phyloP scores from a whole-genome alignment of 2,329 filamentous ascomycete species.

The Fusarium sp. region DNA sequence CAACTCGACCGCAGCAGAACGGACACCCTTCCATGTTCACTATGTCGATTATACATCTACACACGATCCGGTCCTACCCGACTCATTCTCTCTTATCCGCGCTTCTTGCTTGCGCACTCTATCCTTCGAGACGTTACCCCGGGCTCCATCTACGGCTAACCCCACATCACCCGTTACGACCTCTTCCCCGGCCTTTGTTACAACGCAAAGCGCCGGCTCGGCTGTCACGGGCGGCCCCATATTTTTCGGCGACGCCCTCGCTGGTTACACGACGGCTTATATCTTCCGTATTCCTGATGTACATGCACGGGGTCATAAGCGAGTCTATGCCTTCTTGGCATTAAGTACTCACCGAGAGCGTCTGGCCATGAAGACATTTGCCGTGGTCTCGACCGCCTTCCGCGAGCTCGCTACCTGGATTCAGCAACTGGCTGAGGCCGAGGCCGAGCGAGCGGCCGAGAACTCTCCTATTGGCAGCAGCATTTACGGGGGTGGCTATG shows the following conservation, averaged over 20 bases:
- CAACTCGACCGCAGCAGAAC: conserved; percentile 60
- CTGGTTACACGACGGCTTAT: conserved; percentile 76
- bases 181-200: conserved; percentile 63
- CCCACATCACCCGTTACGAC: conserved; percentile 51
- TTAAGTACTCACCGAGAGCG: conserved; percentile 74
- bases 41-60: conserved; percentile 76
- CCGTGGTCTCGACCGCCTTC: conserved; percentile 70
- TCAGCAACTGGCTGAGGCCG: conserved; percentile 70
- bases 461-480: conserved; percentile 53
- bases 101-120: conserved; percentile 74
- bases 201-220: conserved; percentile 63
- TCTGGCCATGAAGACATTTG: conserved; percentile 73
- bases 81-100: conserved; percentile 74
- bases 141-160: conserved; percentile 59
- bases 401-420: conserved; percentile 74
- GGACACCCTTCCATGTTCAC: conserved; percentile 66
- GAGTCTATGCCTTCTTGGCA: conserved; percentile 75
- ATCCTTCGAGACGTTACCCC: conserved; percentile 73
- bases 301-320: conserved; percentile 73
- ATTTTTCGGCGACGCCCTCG: conserved; percentile 73
- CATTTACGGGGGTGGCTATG: conserved; percentile 52
- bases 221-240: conserved; percentile 72
- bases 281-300: conserved; percentile 77
- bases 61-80: conserved; percentile 69
- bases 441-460: conserved; percentile 67